These are phyloP conservation scores for Gossypioides kirkii DNA, from an alignment of 345 rosid genomes.

Conservation along the genomic window DNA sequence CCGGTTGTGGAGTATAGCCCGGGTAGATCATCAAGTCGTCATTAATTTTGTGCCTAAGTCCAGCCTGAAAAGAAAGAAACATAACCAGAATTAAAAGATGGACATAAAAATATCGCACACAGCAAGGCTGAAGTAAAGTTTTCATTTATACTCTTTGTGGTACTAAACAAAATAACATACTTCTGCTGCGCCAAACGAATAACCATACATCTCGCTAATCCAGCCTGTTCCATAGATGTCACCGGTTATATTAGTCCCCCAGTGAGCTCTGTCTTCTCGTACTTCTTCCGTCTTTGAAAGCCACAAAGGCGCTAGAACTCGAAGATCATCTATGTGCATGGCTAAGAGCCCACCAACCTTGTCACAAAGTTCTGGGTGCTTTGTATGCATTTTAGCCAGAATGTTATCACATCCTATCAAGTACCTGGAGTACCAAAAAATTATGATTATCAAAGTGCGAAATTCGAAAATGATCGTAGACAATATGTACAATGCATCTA, in stretches of 20 bases:
- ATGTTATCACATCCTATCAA: slow-evolving; percentile 91
- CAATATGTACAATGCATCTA: neutral
- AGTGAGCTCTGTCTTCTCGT: slow-evolving; percentile 84
- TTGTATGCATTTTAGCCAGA: slow-evolving; percentile 76
- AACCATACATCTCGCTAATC: slow-evolving; percentile 99
- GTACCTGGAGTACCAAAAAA: slow-evolving; percentile 45
- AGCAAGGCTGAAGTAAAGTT: no score
- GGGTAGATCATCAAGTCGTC: slow-evolving; percentile 95
- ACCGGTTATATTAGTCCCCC: slow-evolving; percentile 96
- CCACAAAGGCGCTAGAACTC: slow-evolving; percentile 88
- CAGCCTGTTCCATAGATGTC: slow-evolving; percentile 92
- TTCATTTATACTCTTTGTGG: neutral
- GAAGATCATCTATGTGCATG: slow-evolving; percentile 95
- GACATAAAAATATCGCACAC: neutral
- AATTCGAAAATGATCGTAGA: neutral
- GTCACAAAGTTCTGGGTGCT: slow-evolving; percentile 78
- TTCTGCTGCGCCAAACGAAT: slow-evolving; percentile 98
- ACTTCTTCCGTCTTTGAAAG: slow-evolving; percentile 97
- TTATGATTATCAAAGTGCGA: neutral
- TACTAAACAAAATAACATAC: slow-evolving; percentile 33
- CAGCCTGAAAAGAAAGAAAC: slow-evolving; percentile 51
- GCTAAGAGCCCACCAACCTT: slow-evolving; percentile 99
- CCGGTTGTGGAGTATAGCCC: slow-evolving; percentile 78
- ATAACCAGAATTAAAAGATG: slow-evolving; percentile 4
- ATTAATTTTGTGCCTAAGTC: slow-evolving; percentile 85